Conservation (phyloP, 768 basidiomycete genomes). For the Lentinula sp. region DNA sequence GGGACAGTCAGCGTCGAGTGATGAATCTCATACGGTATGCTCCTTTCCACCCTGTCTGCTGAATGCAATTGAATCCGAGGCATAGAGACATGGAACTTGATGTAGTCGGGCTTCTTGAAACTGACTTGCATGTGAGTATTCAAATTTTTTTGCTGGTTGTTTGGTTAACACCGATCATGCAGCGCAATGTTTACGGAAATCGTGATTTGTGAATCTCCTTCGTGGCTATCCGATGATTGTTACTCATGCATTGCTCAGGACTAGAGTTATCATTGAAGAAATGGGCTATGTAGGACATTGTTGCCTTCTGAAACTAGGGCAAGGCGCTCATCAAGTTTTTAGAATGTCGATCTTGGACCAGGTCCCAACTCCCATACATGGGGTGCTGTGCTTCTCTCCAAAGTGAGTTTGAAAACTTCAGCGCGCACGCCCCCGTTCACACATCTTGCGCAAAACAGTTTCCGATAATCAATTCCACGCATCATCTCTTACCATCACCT, state of each 20-base stretch:
- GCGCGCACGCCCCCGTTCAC: not conserved
- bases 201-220: slow-evolving; percentile 59
- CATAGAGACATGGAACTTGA: slow-evolving; percentile 78
- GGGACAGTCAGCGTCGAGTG: slow-evolving; percentile 68
- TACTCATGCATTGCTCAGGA: slow-evolving; percentile 32
- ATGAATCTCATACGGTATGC: slow-evolving; percentile 40
- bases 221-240: not conserved
- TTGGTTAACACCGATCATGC: slow-evolving; percentile 6
- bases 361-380: slow-evolving; percentile 87
- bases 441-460: slow-evolving; percentile 38
- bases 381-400: slow-evolving; percentile 79
- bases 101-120: slow-evolving; percentile 80
- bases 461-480: slow-evolving; percentile 81
- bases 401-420: slow-evolving; percentile 32
- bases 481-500: slow-evolving; percentile 85
- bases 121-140: slow-evolving; percentile 69
- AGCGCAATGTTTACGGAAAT: slow-evolving; percentile 76
- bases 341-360: slow-evolving; percentile 88
- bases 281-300: slow-evolving; percentile 65
- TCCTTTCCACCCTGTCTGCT: not conserved
- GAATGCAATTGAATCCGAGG: not conserved
- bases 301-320: not conserved
- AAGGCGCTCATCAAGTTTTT: slow-evolving; percentile 6
- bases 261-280: slow-evolving; percentile 70
- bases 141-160: not conserved